Evolutionary conservation across 352 stramenopile species (phyloP).

Genomic region (Phytophthora hybrid): DNA sequence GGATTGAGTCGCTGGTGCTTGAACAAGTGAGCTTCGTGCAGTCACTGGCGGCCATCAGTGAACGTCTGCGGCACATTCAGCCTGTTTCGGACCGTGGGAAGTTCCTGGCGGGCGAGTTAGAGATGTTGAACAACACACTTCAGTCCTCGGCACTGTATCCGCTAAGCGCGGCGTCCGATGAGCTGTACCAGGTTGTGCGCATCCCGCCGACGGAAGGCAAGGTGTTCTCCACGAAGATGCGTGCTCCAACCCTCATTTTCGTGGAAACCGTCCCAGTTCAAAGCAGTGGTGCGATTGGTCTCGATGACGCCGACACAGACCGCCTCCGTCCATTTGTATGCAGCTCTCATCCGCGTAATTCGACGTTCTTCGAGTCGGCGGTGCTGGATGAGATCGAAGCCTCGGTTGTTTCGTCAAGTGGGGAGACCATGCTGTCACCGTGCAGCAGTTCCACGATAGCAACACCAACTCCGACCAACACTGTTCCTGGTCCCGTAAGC

Average conservation of each 20-base stretch:
- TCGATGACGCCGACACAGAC: constrained; percentile 42
- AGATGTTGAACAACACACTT: constrained; percentile 64
- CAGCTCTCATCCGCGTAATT: constrained; percentile 58
- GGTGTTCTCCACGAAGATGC: constrained; percentile 89
- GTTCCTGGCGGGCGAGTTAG: constrained; percentile 56
- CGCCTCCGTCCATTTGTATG: constrained; percentile 64
- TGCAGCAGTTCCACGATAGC: constrained; percentile 44
- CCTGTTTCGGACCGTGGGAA: constrained; percentile 60
- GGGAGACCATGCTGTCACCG: constrained; percentile 32
- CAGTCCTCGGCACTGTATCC: constrained; percentile 74
- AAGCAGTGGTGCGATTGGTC: constrained; percentile 36
- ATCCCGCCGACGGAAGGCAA: constrained; percentile 81
- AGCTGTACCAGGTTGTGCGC: constrained; percentile 76
- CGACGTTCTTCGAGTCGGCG: constrained; percentile 69
- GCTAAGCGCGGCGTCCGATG: constrained; percentile 73
- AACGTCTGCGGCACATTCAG: constrained; percentile 72
- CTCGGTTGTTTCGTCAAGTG: constrained; percentile 37
- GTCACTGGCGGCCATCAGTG: constrained; percentile 74
- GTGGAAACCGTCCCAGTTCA: constrained; percentile 76
- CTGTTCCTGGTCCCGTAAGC: constrained; percentile 7
- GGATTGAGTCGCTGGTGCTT: constrained; percentile 69
- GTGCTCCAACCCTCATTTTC: constrained; percentile 80
- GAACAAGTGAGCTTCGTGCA: constrained; percentile 84
- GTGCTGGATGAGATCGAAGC: constrained; percentile 47
- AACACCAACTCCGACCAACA: constrained; percentile 25